phyloP scores from a whole-genome alignment of 1,284 basidiomycete species.

The Cutaneotrichosporon sp. region DNA sequence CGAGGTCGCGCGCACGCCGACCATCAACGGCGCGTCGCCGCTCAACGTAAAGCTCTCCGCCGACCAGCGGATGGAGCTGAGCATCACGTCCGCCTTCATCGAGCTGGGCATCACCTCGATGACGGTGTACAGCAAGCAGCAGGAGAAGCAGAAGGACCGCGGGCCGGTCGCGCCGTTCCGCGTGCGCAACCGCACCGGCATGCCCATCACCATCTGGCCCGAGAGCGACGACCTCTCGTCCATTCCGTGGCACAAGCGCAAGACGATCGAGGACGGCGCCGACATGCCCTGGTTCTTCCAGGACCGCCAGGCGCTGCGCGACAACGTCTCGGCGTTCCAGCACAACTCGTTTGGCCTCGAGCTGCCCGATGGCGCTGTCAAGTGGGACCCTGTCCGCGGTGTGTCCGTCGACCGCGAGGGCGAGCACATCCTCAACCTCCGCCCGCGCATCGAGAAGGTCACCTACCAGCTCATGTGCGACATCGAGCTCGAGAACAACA shows the following conservation, averaged over 20 bases:
- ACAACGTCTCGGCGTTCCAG: constrained; percentile 76
- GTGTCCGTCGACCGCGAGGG: constrained; percentile 95
- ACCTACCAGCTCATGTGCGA: constrained; percentile 86
- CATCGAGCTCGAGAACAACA: constrained; percentile 85
- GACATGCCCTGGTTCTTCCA: constrained; percentile 95
- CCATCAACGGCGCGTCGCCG: constrained; percentile 57
- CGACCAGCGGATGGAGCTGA: constrained; percentile 84
- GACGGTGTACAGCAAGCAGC: constrained; percentile 72
- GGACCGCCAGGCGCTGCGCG: constrained; percentile 92
- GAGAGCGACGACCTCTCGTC: constrained; percentile 55
- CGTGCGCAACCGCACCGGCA: constrained; percentile 88
- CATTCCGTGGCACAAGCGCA: constrained; percentile 33
- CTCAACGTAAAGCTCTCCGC: constrained; percentile 70
- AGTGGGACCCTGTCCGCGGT: constrained; percentile 85
- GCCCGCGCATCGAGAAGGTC: constrained; percentile 75
- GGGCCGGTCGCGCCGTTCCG: constrained; percentile 92
- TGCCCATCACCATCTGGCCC: constrained; percentile 76
- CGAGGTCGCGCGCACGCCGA: constrained; percentile 41
- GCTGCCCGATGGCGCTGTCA: constrained; percentile 70
- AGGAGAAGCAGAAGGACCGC: constrained; percentile 69
- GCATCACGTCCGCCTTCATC: constrained; percentile 87
- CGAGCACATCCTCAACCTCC: constrained; percentile 82
- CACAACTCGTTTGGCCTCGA: constrained; percentile 83
- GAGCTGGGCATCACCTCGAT: constrained; percentile 78
- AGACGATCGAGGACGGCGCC: constrained; percentile 65